Conservation (phyloP, 176 grass and related monocot species). For the Dendrocalamus sinicus region DNA sequence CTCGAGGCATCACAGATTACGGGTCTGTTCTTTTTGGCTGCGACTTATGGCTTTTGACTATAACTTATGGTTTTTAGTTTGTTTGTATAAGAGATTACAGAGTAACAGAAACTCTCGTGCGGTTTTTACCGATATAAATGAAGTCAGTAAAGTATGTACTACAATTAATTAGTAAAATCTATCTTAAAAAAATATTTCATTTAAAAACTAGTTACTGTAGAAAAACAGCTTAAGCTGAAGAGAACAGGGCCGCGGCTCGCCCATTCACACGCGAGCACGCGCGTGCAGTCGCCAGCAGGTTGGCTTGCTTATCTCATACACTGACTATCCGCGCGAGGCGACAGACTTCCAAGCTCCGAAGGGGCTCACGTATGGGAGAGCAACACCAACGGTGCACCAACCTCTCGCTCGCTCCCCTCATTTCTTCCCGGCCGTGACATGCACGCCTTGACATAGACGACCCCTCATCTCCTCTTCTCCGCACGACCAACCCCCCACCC, state of each 20-base stretch:
- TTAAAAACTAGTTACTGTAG: too few relatives aligned
- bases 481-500: conserved; percentile 21
- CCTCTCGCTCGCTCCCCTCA: neutral
- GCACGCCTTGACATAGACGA: conserved; percentile 61
- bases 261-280: conserved; percentile 24
- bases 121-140: too few relatives aligned
- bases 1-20: conserved; percentile 14
- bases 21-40: too few relatives aligned
- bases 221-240: too few relatives aligned
- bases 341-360: conserved; percentile 34
- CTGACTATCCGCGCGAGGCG: neutral
- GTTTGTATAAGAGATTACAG: too few relatives aligned
- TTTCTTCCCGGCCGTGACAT: conserved; percentile 30
- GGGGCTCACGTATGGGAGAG: conserved; percentile 48
- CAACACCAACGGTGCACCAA: conserved; percentile 40
- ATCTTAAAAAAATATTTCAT: too few relatives aligned
- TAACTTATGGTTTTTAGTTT: too few relatives aligned
- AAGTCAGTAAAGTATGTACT: too few relatives aligned
- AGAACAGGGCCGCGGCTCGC: neutral
- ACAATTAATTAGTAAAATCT: too few relatives aligned
- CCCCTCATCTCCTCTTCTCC: neutral
- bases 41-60: too few relatives aligned
- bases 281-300: neutral
- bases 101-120: too few relatives aligned
- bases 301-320: conserved; percentile 12